A percentile compares a stretch with the other conserved stretches of the same genome.
phyloP scores from a whole-genome alignment of 495 filamentous ascomycete genomes.

The Hypoxylon trugodes region DNA sequence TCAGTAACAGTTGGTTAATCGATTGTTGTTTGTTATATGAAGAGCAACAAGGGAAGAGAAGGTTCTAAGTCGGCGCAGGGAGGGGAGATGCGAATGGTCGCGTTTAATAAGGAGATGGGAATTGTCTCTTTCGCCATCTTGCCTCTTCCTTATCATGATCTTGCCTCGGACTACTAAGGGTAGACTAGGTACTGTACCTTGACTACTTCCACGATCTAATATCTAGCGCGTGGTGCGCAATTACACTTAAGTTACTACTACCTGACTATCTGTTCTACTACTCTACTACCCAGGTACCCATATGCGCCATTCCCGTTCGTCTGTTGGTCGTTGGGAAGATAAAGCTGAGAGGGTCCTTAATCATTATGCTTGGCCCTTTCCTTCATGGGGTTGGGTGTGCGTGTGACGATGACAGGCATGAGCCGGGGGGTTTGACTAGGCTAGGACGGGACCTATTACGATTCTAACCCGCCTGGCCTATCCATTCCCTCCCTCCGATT shows the following conservation, averaged over 20 bases:
- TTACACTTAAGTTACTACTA: conserved; percentile 25
- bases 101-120: conserved; percentile 18
- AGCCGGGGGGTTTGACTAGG: conserved; percentile 7
- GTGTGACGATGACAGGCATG: conserved; percentile 30
- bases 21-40: conserved; percentile 7
- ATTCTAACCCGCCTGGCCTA: too few species aligned
- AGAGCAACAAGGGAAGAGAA: conserved; percentile 9
- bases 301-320: conserved; percentile 17
- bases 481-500: too few species aligned
- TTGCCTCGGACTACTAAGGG: too few species aligned
- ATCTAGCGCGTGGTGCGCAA: conserved; percentile 28
- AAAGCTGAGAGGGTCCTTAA: conserved; percentile 21
- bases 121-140: not conserved
- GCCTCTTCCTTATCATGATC: not conserved
- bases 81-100: conserved; percentile 13
- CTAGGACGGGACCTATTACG: not conserved
- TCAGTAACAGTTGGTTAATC: not conserved
- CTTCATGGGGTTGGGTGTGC: conserved; percentile 20
- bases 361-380: conserved; percentile 9
- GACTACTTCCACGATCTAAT: too few species aligned
- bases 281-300: too few species aligned
- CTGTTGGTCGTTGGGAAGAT: conserved; percentile 19
- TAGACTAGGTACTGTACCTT: too few species aligned
- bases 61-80: not conserved
- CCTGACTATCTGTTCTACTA: conserved; percentile 11